A percentile compares a stretch with the other conserved stretches of the same genome.
Conservation (phyloP, 441 rosid genomes). For the Gossypium davidsonii region DNA sequence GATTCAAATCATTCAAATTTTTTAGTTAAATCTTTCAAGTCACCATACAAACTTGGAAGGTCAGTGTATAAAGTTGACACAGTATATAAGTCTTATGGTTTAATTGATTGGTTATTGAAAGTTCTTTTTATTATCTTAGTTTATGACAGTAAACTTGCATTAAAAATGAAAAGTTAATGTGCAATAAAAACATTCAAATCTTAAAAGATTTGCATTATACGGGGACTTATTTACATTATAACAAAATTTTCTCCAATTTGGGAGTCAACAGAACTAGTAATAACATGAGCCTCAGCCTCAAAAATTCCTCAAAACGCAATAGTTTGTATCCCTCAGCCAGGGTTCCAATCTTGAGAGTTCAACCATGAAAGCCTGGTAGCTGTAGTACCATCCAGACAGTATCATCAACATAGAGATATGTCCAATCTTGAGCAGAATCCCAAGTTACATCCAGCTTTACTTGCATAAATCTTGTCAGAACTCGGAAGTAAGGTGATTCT, state of each 20-base stretch:
- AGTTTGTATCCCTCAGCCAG: background rate
- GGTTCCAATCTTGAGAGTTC: constrained; percentile 5
- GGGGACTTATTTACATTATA: background rate
- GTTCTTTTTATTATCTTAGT: background rate
- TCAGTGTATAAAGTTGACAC: too few species aligned
- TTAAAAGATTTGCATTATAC: background rate
- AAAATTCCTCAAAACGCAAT: background rate
- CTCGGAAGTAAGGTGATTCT: background rate
- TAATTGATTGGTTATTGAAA: background rate
- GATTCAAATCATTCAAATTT: too few species aligned
- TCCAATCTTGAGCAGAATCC: background rate
- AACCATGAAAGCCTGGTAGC: background rate
- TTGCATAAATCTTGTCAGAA: constrained; percentile 5
- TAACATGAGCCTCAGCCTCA: background rate
- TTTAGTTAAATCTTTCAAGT: too few species aligned
- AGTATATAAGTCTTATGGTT: background rate
- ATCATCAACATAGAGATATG: background rate
- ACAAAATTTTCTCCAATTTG: background rate
- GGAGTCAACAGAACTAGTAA: background rate
- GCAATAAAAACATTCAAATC: background rate
- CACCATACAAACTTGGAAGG: too few species aligned
- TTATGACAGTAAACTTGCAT: background rate
- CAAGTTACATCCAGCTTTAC: background rate
- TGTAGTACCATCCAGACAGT: background rate
- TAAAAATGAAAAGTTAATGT: background rate